phyloP scores from a whole-genome alignment of 257 asterid genomes.

The Solanum gracilifrons region DNA sequence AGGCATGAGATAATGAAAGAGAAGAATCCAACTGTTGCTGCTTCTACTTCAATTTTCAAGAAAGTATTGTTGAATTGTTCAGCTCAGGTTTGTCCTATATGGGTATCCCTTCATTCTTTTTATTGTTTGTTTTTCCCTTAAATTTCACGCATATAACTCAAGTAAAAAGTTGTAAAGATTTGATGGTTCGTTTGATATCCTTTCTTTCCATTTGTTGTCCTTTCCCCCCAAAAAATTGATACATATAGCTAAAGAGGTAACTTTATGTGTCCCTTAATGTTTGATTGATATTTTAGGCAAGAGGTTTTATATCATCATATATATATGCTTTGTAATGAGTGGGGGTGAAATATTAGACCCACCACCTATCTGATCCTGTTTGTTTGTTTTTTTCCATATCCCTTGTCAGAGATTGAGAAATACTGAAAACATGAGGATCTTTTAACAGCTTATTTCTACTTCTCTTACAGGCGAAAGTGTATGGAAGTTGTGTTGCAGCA shows the following conservation, averaged over 20 bases:
- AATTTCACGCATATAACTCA: neutral
- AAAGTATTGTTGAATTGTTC: slow-evolving; percentile 59
- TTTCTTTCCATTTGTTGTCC: neutral
- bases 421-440: neutral
- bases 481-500: slow-evolving; percentile 74
- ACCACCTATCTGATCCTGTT: neutral
- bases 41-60: slow-evolving; percentile 46
- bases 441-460: neutral
- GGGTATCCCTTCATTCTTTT: neutral
- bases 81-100: slow-evolving; percentile 52
- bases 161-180: neutral
- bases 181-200: neutral
- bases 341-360: neutral
- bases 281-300: neutral
- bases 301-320: neutral
- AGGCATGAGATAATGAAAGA: slow-evolving; percentile 59
- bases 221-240: neutral
- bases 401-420: neutral
- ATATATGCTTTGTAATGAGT: neutral
- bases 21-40: slow-evolving; percentile 43
- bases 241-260: neutral
- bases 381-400: neutral
- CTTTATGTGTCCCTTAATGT: neutral
- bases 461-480: slow-evolving; percentile 54
- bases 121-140: neutral